Base-by-base conservation (phyloP, 805 yeast species). In the Starmerella khaoyaiensis region DNA sequence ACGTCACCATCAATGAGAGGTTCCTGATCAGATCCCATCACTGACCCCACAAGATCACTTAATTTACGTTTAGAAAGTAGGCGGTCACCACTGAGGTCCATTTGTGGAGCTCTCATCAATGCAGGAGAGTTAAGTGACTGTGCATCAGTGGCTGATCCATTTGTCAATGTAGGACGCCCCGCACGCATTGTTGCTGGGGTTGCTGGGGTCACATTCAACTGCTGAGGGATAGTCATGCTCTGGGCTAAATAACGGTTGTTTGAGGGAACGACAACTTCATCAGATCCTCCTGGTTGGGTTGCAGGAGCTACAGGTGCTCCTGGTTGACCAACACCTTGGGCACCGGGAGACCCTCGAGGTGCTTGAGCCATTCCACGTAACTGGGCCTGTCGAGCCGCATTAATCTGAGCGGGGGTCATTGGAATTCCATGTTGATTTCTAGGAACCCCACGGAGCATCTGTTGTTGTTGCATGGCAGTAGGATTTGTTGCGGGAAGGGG, bases 1-100 rank as follows among this genome's bases (percentile, higher is more conserved):
- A 86, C 68, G 58, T 90, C 96, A 20, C 96, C 97, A 57, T 87
- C 98, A 40, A 90, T 79, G 4, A 70, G 69, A 5, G 93, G 76
- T 51, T 84, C 93, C 14, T 87, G 79, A 54, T 87, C 96, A 28
- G 94, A 95, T 17, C 65, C 65, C 14, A 56, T 51, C 1, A 61
- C 80, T 2, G 81, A 73, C 53, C 75, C 73, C 5, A 90, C 90
- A 42, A 90, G 66, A 55, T 90, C 98, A 45, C 80, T 71, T 47
- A 90, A 66, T 56, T 90, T 90, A 35, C 98, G 67, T 57, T 90
- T 90, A 27, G 90, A 78, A 54, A 90, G 63, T 1, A 86, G 93
- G 20, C 95, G 51, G 41, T 61, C 63, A 14, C 58, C 60, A 24
- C 75, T 81, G 48, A 82, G 63, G 51, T 84, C 95, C 54, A 79